Evolutionary conservation across 805 yeast species (phyloP), one percentile per base, ranked within the genome.

Genomic region (Candida corydali): DNA sequence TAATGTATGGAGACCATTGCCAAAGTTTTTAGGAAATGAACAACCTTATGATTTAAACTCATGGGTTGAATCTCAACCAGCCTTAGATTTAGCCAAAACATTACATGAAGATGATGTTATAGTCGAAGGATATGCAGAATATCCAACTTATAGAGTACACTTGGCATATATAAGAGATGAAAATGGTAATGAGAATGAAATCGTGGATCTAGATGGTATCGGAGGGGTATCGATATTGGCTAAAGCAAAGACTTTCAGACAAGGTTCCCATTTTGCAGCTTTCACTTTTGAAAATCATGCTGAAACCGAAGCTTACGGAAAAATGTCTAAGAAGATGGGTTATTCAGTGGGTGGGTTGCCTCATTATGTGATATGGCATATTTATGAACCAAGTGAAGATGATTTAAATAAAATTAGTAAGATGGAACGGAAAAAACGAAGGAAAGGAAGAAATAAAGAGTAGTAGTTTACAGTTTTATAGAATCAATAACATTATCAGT

Each of bases 1-100:
- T 19, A 87, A 93, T 53, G 96, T 93, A 23, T 93, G 98, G 98
- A 74, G 98, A 50, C 98, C 98, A 2, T 70, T 93, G 43, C 98
- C 98, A 2, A 82, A 80, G 31, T 93, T 89, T 62, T 73, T 93
- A 44, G 94, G 93, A 14, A 76, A 78, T 45, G 94, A 86, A 55
- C 98, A 93, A 61, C 88, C 98, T 1, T 93, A 93, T 58, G 98
- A 93, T 61, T 75, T 93, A 54, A 93, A 93, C 62, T 86, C 97
- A 10, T 93, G 98, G 98, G 76, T 86, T 39, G 98, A 93, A 63
- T 78, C 89, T 3, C 82, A 78, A 5, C 78, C 82, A 8, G 96
- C 86, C 1, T 41, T 82, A 11, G 78, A 78, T 34, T 60, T 84
- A 48, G 93, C 94, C 0, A 56, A 63, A 27, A 69, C 71, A 0